A percentile compares a stretch with the other conserved stretches of the same genome.
Conservation (phyloP, 169 alveolate species). For the Plasmodium adleri region DNA sequence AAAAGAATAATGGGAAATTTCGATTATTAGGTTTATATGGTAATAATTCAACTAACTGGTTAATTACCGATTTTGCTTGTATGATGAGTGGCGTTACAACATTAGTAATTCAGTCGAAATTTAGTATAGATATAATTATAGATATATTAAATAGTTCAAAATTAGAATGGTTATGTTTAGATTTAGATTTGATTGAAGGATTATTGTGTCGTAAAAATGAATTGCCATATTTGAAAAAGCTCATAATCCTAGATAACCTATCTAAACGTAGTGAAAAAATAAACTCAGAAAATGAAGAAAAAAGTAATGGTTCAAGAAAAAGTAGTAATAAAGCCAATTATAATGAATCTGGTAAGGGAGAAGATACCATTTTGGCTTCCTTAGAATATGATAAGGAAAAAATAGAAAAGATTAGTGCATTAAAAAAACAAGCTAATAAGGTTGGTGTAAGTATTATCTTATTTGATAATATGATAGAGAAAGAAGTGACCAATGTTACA, state of each 20-base stretch:
- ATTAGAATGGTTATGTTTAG: slow-evolving; percentile 59
- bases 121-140: slow-evolving; percentile 28
- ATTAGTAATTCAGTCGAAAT: slow-evolving; percentile 53
- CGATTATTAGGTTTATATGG: no score
- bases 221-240: slow-evolving; percentile 31
- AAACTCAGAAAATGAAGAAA: no score
- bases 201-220: neutral
- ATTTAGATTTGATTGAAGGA: neutral
- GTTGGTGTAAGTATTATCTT: neutral
- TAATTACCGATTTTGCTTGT: no score
- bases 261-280: no score
- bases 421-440: neutral
- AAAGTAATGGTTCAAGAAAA: neutral
- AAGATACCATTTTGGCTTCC: neutral
- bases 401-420: neutral
- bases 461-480: neutral
- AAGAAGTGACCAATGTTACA: neutral
- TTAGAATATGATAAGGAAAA: neutral
- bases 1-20: no score
- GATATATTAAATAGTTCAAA: slow-evolving; percentile 29
- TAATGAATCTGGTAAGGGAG: neutral
- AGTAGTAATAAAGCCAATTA: neutral
- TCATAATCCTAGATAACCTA: slow-evolving; percentile 19
- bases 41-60: no score
- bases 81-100: no score